Conservation (phyloP, 2,329 filamentous ascomycete species). For the Colletotrichum lini region DNA sequence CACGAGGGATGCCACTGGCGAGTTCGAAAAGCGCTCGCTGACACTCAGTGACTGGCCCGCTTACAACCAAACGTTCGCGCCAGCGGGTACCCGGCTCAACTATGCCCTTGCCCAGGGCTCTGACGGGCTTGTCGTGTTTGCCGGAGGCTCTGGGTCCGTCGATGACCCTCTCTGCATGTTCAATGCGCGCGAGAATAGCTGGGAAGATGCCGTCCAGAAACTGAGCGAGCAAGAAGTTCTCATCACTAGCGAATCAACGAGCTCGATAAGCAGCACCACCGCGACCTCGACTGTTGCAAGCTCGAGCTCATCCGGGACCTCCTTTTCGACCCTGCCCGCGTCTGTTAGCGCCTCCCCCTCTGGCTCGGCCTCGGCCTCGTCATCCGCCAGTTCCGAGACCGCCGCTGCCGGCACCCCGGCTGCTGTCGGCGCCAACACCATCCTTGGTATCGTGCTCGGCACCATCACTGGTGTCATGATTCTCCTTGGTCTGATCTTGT, state of each 20-base stretch:
- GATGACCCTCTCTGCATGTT: conserved; percentile 81
- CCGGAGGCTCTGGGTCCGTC: conserved; percentile 74
- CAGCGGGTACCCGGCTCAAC: conserved; percentile 73
- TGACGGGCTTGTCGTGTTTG: conserved; percentile 78
- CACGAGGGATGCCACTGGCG: not conserved
- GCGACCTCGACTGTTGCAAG: conserved; percentile 50
- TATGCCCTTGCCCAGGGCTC: conserved; percentile 80
- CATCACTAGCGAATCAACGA: conserved; percentile 47
- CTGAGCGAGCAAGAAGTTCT: conserved; percentile 66
- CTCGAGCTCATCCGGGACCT: conserved; percentile 43
- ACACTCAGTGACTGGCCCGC: conserved; percentile 78
- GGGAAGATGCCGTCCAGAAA: conserved; percentile 79
- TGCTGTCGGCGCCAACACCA: conserved; percentile 60
- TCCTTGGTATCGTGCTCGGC: conserved; percentile 87
- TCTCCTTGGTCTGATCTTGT: conserved; percentile 79
- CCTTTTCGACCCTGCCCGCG: conserved; percentile 42
- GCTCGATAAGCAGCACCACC: conserved; percentile 49
- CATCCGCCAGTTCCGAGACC: conserved; percentile 28
- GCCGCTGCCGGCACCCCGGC: conserved; percentile 44
- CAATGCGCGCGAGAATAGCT: conserved; percentile 80
- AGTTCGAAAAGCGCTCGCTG: conserved; percentile 58
- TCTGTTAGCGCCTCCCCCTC: conserved; percentile 47
- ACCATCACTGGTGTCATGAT: conserved; percentile 82
- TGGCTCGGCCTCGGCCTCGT: conserved; percentile 47
- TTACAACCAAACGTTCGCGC: conserved; percentile 84